Evolutionary conservation across 1,139 yeast genomes (phyloP).

Genomic region (Nakaseomyces sp.): DNA sequence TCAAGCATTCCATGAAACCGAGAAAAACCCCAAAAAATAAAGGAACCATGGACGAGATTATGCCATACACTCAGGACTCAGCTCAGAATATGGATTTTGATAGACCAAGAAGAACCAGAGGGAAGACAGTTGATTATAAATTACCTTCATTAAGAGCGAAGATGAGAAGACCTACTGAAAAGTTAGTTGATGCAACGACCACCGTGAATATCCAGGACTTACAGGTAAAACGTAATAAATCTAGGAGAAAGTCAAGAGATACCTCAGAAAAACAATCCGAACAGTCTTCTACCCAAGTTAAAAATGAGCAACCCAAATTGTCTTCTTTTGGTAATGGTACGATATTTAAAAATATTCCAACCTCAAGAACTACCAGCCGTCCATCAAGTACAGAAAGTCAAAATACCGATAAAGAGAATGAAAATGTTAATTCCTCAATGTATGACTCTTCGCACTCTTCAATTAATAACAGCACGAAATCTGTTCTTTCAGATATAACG

Average conservation of each 20-base stretch:
- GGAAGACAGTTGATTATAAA: slow-evolving; percentile 55
- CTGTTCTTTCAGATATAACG: slow-evolving; percentile 21
- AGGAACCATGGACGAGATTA: slow-evolving; percentile 32
- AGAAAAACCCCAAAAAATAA: slow-evolving; percentile 27
- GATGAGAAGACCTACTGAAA: slow-evolving; percentile 59
- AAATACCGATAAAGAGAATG: not conserved
- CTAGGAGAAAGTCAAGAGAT: not conserved
- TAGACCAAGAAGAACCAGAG: slow-evolving; percentile 37
- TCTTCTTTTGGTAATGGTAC: slow-evolving; percentile 1
- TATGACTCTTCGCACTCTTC: slow-evolving; percentile 2
- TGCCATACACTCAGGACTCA: slow-evolving; percentile 29
- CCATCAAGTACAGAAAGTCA: not conserved
- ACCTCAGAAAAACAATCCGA: not conserved
- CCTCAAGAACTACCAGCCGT: not conserved
- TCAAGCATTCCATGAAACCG: slow-evolving; percentile 30
- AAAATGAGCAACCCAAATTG: not conserved
- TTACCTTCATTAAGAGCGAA: slow-evolving; percentile 61
- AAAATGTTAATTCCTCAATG: not conserved
- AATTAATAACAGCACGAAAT: slow-evolving; percentile 6
- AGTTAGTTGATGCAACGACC: slow-evolving; percentile 47
- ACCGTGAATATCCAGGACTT: slow-evolving; percentile 28
- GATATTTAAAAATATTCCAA: slow-evolving; percentile 1
- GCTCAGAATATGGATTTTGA: slow-evolving; percentile 15
- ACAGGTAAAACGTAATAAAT: slow-evolving; percentile 16
- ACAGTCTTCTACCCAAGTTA: not conserved